Base-by-base conservation (phyloP, 2,329 filamentous ascomycete genomes). In the Exophiala alcalophila region DNA sequence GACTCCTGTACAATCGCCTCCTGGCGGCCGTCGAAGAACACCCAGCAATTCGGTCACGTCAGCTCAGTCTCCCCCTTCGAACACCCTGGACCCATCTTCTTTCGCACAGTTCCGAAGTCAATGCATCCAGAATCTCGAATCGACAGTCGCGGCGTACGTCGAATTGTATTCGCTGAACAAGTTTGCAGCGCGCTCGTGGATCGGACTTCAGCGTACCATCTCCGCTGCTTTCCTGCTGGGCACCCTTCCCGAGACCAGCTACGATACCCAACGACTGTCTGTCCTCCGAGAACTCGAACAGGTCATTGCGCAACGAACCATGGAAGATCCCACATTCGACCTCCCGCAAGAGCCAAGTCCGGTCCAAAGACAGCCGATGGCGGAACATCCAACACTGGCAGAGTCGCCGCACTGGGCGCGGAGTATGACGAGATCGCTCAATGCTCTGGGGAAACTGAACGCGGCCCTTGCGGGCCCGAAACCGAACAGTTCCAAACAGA, bases 91-190 rank as follows among this genome's bases (percentile, higher is more conserved):
- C 37, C n/a, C 49, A 3, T 25, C 39, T 2, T 21, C 49, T 5
- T 27, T 40, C 20, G 30, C 27, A 10, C 59, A 56, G 23, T 61
- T 80, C 57, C 71, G 73, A 29, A 69, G 70, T 38, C 71, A 73
- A 43, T 81, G 77, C 54, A 66, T 81, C 24, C 66, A 72, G 33
- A 76, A 72, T 49, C 63, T 81, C 4, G 71, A 74, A 52, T 69
- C 56, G 4, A 77, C 76, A 0, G 75, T 81, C 8, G 76, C 80
- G 54, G 75, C 76, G 1, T 82, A 80, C 57, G 70, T 81, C 2
- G 78, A 80, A 37, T 63, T 82, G 43, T 63, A 70, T 40, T 57
- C 61, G 5, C 58, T 67, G 33, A 68, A 63, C 44, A 62, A 62
- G 2, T 65, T 68, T 32, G 68, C 65, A 1, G 62, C 67, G 11